Percentiles rank a stretch among this genome's conserved stretches.
phyloP scores from a whole-genome alignment of 495 filamentous ascomycete species.

The Lentithecium fluviatile region DNA sequence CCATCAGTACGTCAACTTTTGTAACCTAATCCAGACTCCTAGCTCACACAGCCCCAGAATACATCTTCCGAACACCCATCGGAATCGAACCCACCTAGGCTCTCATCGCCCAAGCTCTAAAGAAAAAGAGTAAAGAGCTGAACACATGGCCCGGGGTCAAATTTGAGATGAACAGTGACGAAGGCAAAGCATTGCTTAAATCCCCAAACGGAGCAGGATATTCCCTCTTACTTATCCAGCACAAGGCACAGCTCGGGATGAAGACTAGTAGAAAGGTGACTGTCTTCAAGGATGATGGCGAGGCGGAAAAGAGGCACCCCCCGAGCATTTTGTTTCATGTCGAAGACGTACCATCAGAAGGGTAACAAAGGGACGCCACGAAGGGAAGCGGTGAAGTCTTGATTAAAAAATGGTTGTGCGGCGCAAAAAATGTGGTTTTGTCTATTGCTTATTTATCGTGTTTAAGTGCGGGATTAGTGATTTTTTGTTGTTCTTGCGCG shows the following conservation, averaged over 20 bases:
- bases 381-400: no score
- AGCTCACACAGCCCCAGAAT: not conserved
- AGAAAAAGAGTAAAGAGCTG: not conserved
- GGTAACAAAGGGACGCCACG: no score
- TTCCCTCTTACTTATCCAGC: slow-evolving; percentile 9
- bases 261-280: slow-evolving; percentile 12
- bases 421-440: no score
- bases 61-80: slow-evolving; percentile 8
- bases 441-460: no score
- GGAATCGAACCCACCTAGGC: slow-evolving; percentile 5
- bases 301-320: not conserved
- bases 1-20: no score
- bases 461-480: no score
- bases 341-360: no score
- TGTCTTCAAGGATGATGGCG: slow-evolving; percentile 12
- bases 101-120: not conserved
- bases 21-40: no score
- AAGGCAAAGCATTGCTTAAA: slow-evolving; percentile 19
- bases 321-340: slow-evolving; percentile 14
- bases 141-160: slow-evolving; percentile 8
- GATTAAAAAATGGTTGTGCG: no score
- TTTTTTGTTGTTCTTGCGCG: no score
- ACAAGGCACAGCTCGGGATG: slow-evolving; percentile 15
- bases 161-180: slow-evolving; percentile 4
- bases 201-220: slow-evolving; percentile 13